Conservation (phyloP, 768 basidiomycete species). For the Asterophora lycoperdoides region DNA sequence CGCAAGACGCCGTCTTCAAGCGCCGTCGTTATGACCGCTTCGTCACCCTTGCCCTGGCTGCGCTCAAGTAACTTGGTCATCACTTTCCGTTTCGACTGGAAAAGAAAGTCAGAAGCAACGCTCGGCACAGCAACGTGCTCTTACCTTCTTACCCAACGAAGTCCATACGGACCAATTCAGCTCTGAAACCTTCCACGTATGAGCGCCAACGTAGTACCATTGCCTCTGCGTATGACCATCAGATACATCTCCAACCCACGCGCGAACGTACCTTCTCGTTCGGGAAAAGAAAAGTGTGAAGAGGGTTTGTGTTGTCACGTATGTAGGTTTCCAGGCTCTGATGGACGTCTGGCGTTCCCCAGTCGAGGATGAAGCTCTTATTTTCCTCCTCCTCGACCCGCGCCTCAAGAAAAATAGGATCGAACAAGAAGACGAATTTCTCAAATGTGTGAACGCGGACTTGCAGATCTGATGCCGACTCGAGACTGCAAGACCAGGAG, state of each 20-base stretch:
- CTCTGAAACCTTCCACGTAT: conserved; percentile 35
- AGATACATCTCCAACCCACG: background rate
- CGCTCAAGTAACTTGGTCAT: conserved; percentile 31
- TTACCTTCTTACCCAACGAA: conserved; percentile 33
- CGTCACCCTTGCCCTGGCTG: conserved; percentile 27
- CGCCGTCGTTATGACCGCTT: conserved; percentile 30
- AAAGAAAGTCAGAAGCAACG: conserved; percentile 5
- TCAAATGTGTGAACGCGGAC: conserved; percentile 37
- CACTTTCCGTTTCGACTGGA: conserved; percentile 30
- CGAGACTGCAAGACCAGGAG: conserved; percentile 24
- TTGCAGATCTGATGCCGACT: conserved; percentile 34
- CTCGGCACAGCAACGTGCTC: background rate
- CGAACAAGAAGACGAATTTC: conserved; percentile 46
- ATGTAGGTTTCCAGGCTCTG: conserved; percentile 28
- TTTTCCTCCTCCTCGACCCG: conserved; percentile 18
- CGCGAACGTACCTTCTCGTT: conserved; percentile 35
- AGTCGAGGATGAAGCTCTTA: conserved; percentile 48
- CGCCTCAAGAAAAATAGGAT: conserved; percentile 53
- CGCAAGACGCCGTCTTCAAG: conserved; percentile 39
- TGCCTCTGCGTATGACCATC: conserved; percentile 27
- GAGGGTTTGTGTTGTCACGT: conserved; percentile 18
- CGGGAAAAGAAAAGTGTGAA: conserved; percentile 52
- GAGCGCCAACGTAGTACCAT: conserved; percentile 53
- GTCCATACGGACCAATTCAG: conserved; percentile 34
- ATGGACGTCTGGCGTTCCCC: conserved; percentile 38